Evolutionary conservation across 1,284 basidiomycete species (phyloP).

Genomic region (Trichosporon sp.): DNA sequence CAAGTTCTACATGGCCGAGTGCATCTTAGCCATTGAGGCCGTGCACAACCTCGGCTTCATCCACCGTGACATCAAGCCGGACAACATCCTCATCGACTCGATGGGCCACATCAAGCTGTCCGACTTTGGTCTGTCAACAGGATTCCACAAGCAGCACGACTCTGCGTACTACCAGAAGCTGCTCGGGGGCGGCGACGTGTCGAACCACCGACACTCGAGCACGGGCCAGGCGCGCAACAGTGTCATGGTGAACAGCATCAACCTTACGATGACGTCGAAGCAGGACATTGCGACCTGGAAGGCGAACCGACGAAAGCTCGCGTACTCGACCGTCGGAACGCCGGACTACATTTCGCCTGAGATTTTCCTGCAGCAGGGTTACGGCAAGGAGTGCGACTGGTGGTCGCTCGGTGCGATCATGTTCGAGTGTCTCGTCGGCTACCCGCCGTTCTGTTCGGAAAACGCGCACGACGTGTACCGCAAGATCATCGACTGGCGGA

Average conservation of each 20-base stretch:
- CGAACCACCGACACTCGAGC: constrained; percentile 37
- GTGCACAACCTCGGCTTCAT: constrained; percentile 99
- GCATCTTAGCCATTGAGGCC: constrained; percentile 95
- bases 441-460: constrained; percentile 97
- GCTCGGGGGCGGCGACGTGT: constrained; percentile 65
- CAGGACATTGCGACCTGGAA: constrained; percentile 99
- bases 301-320: constrained; percentile 93
- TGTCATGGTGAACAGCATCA: constrained; percentile 93
- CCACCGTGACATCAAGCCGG: constrained; percentile 95
- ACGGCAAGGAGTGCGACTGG: constrained; percentile 98
- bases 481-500: constrained; percentile 95
- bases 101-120: constrained; percentile 93
- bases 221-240: constrained; percentile 69
- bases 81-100: constrained; percentile 95
- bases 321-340: constrained; percentile 97
- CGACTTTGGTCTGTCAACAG: constrained; percentile 92
- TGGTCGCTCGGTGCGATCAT: constrained; percentile 97
- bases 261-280: constrained; percentile 86
- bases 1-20: constrained; percentile 99
- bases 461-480: constrained; percentile 97
- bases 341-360: constrained; percentile 99
- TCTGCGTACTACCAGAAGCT: constrained; percentile 92
- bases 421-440: constrained; percentile 95
- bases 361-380: constrained; percentile 96
- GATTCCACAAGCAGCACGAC: constrained; percentile 93